A percentile compares a stretch with the other conserved stretches of the same genome.
These are phyloP conservation scores for Diplocarpon mali DNA, from an alignment of 2,329 filamentous ascomycete species.

Conservation along the genomic window DNA sequence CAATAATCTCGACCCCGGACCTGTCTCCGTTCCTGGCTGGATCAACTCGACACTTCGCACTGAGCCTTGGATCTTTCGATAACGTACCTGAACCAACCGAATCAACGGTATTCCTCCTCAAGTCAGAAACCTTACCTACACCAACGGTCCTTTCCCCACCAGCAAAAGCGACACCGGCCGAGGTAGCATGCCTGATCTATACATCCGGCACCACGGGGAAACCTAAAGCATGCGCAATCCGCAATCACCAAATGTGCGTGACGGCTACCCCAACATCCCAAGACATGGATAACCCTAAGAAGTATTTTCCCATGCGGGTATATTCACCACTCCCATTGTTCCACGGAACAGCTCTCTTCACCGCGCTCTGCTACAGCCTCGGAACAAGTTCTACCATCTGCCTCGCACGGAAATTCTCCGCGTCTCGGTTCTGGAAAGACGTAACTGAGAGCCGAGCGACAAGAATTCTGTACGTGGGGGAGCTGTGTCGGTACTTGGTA, in stretches of 20 bases:
- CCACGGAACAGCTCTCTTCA: constrained; percentile 37
- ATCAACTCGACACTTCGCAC: constrained; percentile 27
- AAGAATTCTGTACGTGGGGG: constrained; percentile 36
- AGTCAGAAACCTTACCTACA: constrained; percentile 9
- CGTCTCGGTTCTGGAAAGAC: constrained; percentile 35
- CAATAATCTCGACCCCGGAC: constrained; percentile 35
- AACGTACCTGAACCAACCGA: constrained; percentile 3
- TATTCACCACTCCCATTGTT: constrained; percentile 38
- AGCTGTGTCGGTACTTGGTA: constrained; percentile 38
- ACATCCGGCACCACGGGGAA: constrained; percentile 38
- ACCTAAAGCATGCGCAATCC: constrained; percentile 34
- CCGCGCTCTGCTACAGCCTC: constrained; percentile 31
- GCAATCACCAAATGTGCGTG: constrained; percentile 29
- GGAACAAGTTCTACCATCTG: constrained; percentile 33
- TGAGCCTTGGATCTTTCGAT: constrained; percentile 31
- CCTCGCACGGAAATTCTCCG: constrained; percentile 34
- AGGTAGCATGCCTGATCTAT: constrained; percentile 33
- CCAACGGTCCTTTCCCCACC: constrained; percentile 14
- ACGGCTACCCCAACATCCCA: constrained; percentile 29
- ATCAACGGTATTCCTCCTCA: constrained; percentile 8
- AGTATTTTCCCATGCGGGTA: constrained; percentile 34
- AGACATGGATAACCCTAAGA: constrained; percentile 30
- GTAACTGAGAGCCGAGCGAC: constrained; percentile 33
- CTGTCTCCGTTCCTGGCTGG: constrained; percentile 27
- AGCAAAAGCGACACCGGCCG: constrained; percentile 28